These are phyloP conservation scores for Aurifilum marmelostoma DNA, from an alignment of 2,329 filamentous ascomycete genomes.

Conservation along the genomic window DNA sequence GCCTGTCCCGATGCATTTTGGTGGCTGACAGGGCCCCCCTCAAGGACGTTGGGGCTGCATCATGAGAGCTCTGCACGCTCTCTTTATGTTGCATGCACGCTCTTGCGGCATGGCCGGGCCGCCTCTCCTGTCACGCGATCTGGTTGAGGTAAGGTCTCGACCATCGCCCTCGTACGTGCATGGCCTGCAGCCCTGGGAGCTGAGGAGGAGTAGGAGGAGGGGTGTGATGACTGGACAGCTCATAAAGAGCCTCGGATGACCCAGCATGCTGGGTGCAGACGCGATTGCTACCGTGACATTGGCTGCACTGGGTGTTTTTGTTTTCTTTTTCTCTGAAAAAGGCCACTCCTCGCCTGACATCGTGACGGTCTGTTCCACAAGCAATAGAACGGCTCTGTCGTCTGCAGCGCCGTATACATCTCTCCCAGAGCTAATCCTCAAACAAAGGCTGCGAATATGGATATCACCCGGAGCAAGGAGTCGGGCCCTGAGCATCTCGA, in stretches of 20 bases:
- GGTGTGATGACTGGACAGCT: background rate
- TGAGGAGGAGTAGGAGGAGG: constrained; percentile 6
- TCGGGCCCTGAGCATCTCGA: constrained; percentile 23
- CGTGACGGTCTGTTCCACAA: background rate
- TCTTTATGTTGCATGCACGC: background rate
- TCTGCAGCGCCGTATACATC: no score
- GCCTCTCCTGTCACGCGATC: constrained; percentile 19
- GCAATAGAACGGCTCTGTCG: background rate
- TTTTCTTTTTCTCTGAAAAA: background rate
- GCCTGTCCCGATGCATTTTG: background rate
- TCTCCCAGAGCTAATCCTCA: background rate
- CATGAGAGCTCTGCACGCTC: constrained; percentile 13
- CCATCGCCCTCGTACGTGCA: background rate
- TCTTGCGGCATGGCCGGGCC: constrained; percentile 26
- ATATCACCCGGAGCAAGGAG: constrained; percentile 28
- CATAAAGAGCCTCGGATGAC: constrained; percentile 23
- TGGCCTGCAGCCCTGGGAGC: background rate
- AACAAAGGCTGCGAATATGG: constrained; percentile 17
- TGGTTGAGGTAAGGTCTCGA: constrained; percentile 5
- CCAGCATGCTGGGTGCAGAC: background rate
- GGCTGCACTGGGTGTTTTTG: background rate
- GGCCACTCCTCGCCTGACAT: background rate
- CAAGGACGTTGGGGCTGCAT: no score
- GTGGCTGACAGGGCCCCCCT: background rate
- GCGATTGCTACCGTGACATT: constrained; percentile 25